These are phyloP conservation scores for Kwoniella sp. DNA, from an alignment of 768 basidiomycete species.

Conservation along the genomic window DNA sequence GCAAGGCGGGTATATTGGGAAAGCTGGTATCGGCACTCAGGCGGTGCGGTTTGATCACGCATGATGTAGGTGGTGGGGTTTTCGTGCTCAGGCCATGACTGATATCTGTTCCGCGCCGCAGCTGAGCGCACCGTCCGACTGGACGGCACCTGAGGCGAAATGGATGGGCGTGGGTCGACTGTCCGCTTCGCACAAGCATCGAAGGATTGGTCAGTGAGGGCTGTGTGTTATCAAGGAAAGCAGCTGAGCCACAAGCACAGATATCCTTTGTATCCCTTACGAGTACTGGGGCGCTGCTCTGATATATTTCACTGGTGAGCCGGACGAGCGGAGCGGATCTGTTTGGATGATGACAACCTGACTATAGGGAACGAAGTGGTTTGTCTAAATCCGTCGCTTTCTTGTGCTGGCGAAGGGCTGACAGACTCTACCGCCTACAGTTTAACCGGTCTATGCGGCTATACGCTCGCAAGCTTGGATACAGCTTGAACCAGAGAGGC, in stretches of 20 bases:
- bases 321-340: neutral
- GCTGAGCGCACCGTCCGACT: constrained; percentile 66
- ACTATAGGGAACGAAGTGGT: constrained; percentile 76
- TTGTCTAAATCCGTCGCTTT: constrained; percentile 38
- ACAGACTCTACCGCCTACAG: constrained; percentile 50
- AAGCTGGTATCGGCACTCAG: constrained; percentile 61
- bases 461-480: constrained; percentile 75
- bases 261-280: constrained; percentile 80
- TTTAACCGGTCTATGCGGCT: constrained; percentile 85
- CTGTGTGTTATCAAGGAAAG: no score
- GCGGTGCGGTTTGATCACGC: constrained; percentile 62
- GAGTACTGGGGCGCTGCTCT: constrained; percentile 72
- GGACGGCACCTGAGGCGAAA: constrained; percentile 63
- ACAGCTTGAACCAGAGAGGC: constrained; percentile 82
- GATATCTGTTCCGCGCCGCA: constrained; percentile 40
- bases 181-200: constrained; percentile 53
- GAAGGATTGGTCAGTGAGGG: constrained; percentile 61
- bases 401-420: neutral
- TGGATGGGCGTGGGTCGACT: constrained; percentile 77
- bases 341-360: no score
- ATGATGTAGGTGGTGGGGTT: constrained; percentile 52
- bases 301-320: constrained; percentile 79
- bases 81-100: neutral
- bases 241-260: no score
- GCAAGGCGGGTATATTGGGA: constrained; percentile 67